These are phyloP conservation scores for Articulospora tetracladia DNA, from an alignment of 495 filamentous ascomycete genomes.

Conservation along the genomic window DNA sequence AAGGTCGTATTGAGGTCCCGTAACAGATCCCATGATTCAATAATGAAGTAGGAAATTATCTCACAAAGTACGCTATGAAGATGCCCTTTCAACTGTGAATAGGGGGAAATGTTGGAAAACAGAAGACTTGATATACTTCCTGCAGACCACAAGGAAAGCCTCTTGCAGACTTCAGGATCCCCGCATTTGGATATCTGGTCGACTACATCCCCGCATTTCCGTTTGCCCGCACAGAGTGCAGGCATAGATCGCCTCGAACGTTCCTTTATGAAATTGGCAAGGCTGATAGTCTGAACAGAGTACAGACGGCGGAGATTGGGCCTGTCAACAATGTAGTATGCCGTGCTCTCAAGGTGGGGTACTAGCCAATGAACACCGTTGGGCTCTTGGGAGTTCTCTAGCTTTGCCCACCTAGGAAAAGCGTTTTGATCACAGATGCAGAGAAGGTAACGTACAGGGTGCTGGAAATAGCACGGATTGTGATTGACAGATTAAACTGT, in stretches of 20 bases:
- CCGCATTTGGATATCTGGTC: background rate
- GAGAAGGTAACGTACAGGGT: background rate
- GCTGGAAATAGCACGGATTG: background rate
- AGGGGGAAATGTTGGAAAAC: too few relatives aligned
- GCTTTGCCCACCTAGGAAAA: background rate
- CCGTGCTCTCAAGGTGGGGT: background rate
- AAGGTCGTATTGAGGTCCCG: constrained; percentile 4
- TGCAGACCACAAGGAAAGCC: too few relatives aligned
- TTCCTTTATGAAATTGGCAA: too few relatives aligned
- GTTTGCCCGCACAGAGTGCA: background rate
- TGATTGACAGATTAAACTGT: background rate
- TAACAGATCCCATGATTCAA: background rate
- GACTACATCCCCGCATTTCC: background rate
- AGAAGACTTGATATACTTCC: too few relatives aligned
- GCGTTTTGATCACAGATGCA: background rate
- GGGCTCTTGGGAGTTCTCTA: background rate
- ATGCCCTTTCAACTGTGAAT: too few relatives aligned
- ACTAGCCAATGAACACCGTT: background rate
- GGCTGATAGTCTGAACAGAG: background rate
- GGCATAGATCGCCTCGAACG: background rate
- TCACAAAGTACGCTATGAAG: too few relatives aligned
- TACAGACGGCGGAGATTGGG: background rate
- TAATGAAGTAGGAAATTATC: too few relatives aligned
- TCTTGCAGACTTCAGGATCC: too few relatives aligned
- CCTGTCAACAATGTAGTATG: background rate